Conservation (phyloP, 1,139 yeast genomes). For the Trichomonascaceae sp. region DNA sequence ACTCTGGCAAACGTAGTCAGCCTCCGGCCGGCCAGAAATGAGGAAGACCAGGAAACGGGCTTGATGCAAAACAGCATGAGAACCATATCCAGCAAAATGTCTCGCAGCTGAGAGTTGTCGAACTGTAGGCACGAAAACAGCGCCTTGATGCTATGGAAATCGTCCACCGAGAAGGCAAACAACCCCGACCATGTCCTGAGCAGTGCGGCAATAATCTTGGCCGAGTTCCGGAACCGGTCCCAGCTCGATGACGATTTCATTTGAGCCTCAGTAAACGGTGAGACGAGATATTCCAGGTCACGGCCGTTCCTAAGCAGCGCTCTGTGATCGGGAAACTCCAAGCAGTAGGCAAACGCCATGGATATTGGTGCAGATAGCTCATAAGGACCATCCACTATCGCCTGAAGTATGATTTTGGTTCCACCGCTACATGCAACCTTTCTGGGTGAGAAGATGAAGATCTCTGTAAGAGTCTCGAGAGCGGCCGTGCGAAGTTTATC, state of each 20-base stretch:
- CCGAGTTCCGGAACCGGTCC: slow-evolving; percentile 49
- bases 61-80: slow-evolving; percentile 53
- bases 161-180: slow-evolving; percentile 46
- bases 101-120: slow-evolving; percentile 44
- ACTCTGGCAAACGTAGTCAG: slow-evolving; percentile 20
- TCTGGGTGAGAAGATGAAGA: slow-evolving; percentile 47
- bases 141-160: slow-evolving; percentile 44
- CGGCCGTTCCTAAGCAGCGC: slow-evolving; percentile 44
- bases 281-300: slow-evolving; percentile 50
- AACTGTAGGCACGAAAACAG: slow-evolving; percentile 51
- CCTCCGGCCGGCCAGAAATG: slow-evolving; percentile 26
- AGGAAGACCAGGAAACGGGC: slow-evolving; percentile 45
- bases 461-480: slow-evolving; percentile 61
- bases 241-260: slow-evolving; percentile 33
- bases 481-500: slow-evolving; percentile 44
- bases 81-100: slow-evolving; percentile 55
- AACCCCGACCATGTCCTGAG: slow-evolving; percentile 72
- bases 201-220: slow-evolving; percentile 46
- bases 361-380: slow-evolving; percentile 45
- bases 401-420: slow-evolving; percentile 42
- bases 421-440: slow-evolving; percentile 54
- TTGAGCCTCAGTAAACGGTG: slow-evolving; percentile 51
- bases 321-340: slow-evolving; percentile 51
- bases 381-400: slow-evolving; percentile 49
- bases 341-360: slow-evolving; percentile 41